phyloP scores from a whole-genome alignment of 805 yeast species.

The Komagataella populi region DNA sequence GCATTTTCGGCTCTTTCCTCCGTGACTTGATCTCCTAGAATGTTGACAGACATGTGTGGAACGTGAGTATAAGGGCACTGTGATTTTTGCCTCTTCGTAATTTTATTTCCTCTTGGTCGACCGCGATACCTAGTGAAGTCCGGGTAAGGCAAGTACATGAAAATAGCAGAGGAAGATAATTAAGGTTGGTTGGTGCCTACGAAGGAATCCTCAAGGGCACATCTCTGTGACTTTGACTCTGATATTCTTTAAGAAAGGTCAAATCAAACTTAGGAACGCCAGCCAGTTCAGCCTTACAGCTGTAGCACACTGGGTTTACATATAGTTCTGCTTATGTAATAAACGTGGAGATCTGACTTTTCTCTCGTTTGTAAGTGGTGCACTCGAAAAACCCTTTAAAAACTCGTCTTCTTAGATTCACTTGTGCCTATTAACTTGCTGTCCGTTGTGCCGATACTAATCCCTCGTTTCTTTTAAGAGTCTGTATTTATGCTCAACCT shows the following conservation, averaged over 20 bases:
- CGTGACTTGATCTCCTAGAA: slow-evolving; percentile 93
- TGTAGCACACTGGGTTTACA: neutral
- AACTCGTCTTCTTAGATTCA: neutral
- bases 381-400: neutral
- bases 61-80: neutral
- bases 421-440: neutral
- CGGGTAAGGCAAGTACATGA: neutral
- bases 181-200: too few species aligned
- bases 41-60: slow-evolving; percentile 63
- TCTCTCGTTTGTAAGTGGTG: neutral
- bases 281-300: too few species aligned
- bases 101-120: neutral
- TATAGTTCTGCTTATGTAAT: neutral
- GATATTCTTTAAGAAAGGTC: too few species aligned
- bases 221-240: too few species aligned
- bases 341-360: neutral
- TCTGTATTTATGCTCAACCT: neutral
- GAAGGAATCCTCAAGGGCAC: too few species aligned
- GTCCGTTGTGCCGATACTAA: neutral
- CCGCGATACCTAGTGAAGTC: neutral
- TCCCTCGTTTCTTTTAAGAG: neutral
- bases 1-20: slow-evolving; percentile 98
- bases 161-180: neutral
- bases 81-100: neutral
- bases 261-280: too few species aligned